These are phyloP conservation scores for Hypoxylon lienhwacheense DNA, from an alignment of 495 filamentous ascomycete species.

Conservation along the genomic window DNA sequence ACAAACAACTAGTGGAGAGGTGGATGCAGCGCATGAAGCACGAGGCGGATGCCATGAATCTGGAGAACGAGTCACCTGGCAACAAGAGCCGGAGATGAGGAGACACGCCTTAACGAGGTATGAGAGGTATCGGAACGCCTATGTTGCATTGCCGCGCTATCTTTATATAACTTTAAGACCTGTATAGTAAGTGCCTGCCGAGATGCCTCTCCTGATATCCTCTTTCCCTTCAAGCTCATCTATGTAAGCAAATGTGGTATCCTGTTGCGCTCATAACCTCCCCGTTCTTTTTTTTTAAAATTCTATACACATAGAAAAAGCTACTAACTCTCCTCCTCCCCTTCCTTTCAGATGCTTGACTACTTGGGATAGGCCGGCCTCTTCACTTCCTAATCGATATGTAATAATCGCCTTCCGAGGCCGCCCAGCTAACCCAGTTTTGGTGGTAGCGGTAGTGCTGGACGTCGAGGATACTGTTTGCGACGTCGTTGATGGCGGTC, in stretches of 20 bases:
- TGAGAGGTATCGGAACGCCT: slow-evolving; percentile 1
- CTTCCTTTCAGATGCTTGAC: too few species aligned
- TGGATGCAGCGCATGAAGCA: slow-evolving; percentile 86
- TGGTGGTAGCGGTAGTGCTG: slow-evolving; percentile 76
- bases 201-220: slow-evolving; percentile 24
- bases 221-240: slow-evolving; percentile 21
- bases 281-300: not conserved
- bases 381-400: slow-evolving; percentile 78
- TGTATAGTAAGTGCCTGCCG: slow-evolving; percentile 22
- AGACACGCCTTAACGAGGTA: not conserved
- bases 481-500: slow-evolving; percentile 72
- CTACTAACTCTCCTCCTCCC: slow-evolving; percentile 9
- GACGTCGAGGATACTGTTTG: slow-evolving; percentile 72
- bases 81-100: slow-evolving; percentile 25
- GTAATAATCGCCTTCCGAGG: slow-evolving; percentile 78
- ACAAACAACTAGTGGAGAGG: slow-evolving; percentile 81
- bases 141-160: slow-evolving; percentile 26
- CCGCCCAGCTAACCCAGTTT: slow-evolving; percentile 89
- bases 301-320: slow-evolving; percentile 15
- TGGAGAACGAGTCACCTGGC: slow-evolving; percentile 48
- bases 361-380: not conserved
- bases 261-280: slow-evolving; percentile 20
- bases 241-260: slow-evolving; percentile 36
- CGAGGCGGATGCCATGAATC: slow-evolving; percentile 89
- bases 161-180: slow-evolving; percentile 23